These are phyloP conservation scores for Lactifluus echinatus DNA, from an alignment of 768 basidiomycete genomes.

Conservation along the genomic window DNA sequence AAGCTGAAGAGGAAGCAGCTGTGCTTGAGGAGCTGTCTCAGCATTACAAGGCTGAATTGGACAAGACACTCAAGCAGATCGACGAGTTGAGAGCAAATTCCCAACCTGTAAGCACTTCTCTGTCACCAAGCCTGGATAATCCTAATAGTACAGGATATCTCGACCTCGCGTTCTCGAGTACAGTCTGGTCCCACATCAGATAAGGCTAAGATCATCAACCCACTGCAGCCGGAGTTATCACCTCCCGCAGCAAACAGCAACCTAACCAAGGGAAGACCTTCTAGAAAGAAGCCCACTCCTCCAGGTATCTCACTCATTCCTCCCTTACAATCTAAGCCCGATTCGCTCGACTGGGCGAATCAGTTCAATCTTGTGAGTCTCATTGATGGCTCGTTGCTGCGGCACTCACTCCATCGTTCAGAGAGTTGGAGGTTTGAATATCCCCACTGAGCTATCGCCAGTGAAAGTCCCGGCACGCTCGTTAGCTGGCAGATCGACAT, in stretches of 20 bases:
- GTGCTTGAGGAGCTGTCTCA: conserved; percentile 8
- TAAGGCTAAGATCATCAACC: background rate
- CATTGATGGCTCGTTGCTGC: background rate
- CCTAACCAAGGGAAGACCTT: background rate
- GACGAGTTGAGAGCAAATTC: background rate
- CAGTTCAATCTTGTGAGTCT: conserved; percentile 13
- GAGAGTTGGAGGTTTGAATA: conserved; percentile 13
- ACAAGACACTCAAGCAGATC: conserved; percentile 22
- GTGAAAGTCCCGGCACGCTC: conserved; percentile 17
- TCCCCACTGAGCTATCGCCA: conserved; percentile 17
- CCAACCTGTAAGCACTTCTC: background rate
- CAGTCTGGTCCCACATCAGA: background rate
- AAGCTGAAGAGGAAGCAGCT: conserved; percentile 15
- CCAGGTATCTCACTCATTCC: background rate
- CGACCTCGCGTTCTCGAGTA: background rate
- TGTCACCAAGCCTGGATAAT: background rate
- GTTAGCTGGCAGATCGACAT: background rate
- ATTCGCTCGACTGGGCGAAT: conserved; percentile 17
- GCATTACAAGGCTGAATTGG: conserved; percentile 16
- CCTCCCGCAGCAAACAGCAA: background rate
- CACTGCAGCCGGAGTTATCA: background rate
- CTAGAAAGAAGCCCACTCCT: background rate
- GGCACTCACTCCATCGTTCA: conserved; percentile 1
- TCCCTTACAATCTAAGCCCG: background rate
- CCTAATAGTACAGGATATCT: background rate